phyloP scores from a whole-genome alignment of 257 asterid genomes.

The Solanum virginianum region DNA sequence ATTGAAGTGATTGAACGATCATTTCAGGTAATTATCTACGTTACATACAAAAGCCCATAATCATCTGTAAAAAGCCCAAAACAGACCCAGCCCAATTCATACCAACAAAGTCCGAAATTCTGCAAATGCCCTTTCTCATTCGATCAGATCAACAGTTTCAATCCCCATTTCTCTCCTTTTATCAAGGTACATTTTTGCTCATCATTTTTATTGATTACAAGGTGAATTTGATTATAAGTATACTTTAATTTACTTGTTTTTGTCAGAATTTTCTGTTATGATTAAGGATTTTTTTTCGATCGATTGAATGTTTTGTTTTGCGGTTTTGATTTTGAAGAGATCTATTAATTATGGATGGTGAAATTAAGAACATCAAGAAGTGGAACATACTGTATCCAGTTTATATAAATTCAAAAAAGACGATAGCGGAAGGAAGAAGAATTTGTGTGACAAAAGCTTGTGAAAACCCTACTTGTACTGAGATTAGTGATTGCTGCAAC shows the following conservation, averaged over 20 bases:
- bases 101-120: background rate
- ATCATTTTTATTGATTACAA: background rate
- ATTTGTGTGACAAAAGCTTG: conserved; percentile 71
- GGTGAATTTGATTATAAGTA: background rate
- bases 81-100: background rate
- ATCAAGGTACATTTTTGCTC: background rate
- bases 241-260: background rate
- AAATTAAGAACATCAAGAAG: conserved; percentile 58
- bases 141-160: background rate
- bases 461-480: conserved; percentile 77
- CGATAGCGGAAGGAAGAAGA: conserved; percentile 89
- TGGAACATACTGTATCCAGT: conserved; percentile 83
- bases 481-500: conserved; percentile 74
- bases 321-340: background rate
- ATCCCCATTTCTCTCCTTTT: background rate
- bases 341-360: conserved; percentile 49
- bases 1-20: too few species aligned
- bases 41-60: background rate
- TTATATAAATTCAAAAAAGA: conserved; percentile 85
- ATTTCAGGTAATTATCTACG: too few species aligned
- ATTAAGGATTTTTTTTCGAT: background rate
- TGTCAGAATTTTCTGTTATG: background rate
- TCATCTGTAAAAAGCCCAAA: background rate
- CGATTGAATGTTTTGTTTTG: background rate
- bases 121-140: background rate